Evolutionary conservation across 345 rosid species (phyloP).

Genomic region (Turritis glabra): DNA sequence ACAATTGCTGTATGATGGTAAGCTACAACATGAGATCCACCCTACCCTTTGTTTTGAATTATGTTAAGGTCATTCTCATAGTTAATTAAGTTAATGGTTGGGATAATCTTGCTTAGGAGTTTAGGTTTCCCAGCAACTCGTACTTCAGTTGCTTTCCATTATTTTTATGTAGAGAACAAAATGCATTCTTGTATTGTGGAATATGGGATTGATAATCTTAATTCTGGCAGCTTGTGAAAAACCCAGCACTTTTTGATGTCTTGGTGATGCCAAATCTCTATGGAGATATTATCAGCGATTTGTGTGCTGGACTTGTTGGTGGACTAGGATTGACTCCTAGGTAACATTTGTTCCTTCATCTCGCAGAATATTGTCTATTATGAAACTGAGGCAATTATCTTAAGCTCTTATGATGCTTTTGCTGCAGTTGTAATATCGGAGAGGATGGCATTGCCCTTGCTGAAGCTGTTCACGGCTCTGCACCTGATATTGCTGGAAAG

Average conservation of each 20-base stretch:
- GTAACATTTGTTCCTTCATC: conserved; percentile 38
- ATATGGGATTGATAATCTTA: conserved; percentile 13
- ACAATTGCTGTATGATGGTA: conserved; percentile 99
- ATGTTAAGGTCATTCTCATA: not conserved
- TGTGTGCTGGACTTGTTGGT: conserved; percentile 96
- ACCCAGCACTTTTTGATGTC: conserved; percentile 92
- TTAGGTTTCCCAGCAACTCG: not conserved
- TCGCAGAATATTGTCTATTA: not conserved
- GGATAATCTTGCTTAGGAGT: not conserved
- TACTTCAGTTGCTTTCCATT: not conserved
- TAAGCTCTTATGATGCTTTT: conserved; percentile 24
- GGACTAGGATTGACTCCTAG: conserved; percentile 99
- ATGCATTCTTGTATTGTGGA: not conserved
- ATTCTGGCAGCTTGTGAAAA: conserved; percentile 83
- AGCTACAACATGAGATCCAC: conserved; percentile 22
- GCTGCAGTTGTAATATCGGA: conserved; percentile 83
- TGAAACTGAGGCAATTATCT: conserved; percentile 20
- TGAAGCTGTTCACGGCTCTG: conserved; percentile 99
- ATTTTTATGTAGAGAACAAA: not conserved
- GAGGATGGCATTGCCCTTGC: conserved; percentile 97
- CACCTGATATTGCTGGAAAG: conserved; percentile 99
- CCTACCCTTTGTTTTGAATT: not conserved
- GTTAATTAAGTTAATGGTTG: not conserved
- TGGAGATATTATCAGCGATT: conserved; percentile 97
- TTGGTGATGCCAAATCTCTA: conserved; percentile 99